phyloP scores from a whole-genome alignment of 2,329 filamentous ascomycete species.

The Chrysosporium keratinophilum region DNA sequence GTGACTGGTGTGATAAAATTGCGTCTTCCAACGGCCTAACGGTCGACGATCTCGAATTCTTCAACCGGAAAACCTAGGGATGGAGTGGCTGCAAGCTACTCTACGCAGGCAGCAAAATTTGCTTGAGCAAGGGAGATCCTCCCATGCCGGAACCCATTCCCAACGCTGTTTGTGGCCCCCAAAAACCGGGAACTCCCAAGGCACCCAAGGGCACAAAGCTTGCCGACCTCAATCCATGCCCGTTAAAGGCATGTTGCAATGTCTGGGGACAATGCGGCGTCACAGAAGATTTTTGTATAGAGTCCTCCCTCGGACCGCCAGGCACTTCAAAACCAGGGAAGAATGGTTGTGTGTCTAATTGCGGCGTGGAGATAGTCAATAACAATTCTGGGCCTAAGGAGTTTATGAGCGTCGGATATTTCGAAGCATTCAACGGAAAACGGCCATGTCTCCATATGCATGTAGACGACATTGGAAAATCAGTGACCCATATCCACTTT shows the following conservation, averaged over 20 bases:
- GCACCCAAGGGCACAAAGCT: slow-evolving; percentile 28
- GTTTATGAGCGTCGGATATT: slow-evolving; percentile 23
- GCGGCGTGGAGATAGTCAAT: not conserved
- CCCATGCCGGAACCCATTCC: slow-evolving; percentile 34
- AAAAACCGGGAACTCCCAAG: slow-evolving; percentile 30
- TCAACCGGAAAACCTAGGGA: slow-evolving; percentile 38
- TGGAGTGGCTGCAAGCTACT: slow-evolving; percentile 34
- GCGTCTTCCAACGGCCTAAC: slow-evolving; percentile 29
- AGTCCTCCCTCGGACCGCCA: slow-evolving; percentile 18
- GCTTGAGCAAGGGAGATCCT: slow-evolving; percentile 33
- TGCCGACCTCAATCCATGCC: slow-evolving; percentile 38
- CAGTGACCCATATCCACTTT: slow-evolving; percentile 30
- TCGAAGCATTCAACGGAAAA: slow-evolving; percentile 23
- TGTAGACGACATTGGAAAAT: slow-evolving; percentile 17
- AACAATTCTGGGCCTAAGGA: slow-evolving; percentile 23
- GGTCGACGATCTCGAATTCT: slow-evolving; percentile 29
- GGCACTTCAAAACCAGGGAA: slow-evolving; percentile 19
- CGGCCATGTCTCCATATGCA: slow-evolving; percentile 25
- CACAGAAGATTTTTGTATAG: slow-evolving; percentile 37
- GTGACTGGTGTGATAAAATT: slow-evolving; percentile 31
- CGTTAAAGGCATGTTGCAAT: slow-evolving; percentile 37
- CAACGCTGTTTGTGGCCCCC: slow-evolving; percentile 39
- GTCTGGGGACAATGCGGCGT: slow-evolving; percentile 40
- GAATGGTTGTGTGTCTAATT: slow-evolving; percentile 32
- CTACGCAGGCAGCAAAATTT: slow-evolving; percentile 26